Evolutionary conservation across 441 rosid genomes (phyloP).

Genomic region (Pelargonium cotyledonis): DNA sequence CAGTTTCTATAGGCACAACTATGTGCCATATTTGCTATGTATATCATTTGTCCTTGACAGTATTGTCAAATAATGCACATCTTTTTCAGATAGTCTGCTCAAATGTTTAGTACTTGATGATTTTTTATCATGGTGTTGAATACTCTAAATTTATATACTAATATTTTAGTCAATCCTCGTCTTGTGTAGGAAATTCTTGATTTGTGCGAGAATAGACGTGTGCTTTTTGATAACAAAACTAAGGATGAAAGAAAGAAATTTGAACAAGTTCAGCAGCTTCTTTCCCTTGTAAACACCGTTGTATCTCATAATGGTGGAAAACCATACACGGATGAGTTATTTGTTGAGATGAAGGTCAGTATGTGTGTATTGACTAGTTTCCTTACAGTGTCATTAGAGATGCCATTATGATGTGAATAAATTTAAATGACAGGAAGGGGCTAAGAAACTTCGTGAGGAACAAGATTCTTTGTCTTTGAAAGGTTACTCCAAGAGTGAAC

Average conservation of each 20-base stretch:
- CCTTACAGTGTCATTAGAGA: background rate
- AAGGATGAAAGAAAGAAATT: conserved; percentile 15
- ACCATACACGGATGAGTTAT: conserved; percentile 21
- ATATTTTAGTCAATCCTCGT: background rate
- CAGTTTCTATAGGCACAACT: too few relatives aligned
- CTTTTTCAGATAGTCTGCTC: too few relatives aligned
- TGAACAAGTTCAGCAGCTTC: conserved; percentile 20
- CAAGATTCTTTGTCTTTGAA: background rate
- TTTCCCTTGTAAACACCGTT: conserved; percentile 19
- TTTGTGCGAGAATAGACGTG: conserved; percentile 3
- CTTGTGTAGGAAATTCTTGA: background rate
- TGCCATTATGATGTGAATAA: background rate
- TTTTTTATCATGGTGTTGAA: background rate
- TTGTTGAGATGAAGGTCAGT: conserved; percentile 21
- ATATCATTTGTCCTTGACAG: too few relatives aligned
- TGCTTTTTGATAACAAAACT: conserved; percentile 25
- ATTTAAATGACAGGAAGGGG: conserved; percentile 15
- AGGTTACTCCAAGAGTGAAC: conserved; percentile 10
- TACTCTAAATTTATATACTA: background rate
- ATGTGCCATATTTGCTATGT: too few relatives aligned
- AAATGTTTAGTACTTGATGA: background rate
- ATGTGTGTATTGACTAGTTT: background rate
- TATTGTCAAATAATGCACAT: too few relatives aligned
- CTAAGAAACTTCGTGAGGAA: conserved; percentile 12
- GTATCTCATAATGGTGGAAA: conserved; percentile 21